A percentile compares a stretch with the other conserved stretches of the same genome.
Conservation (phyloP, 345 rosid species). For the Conringia planisiliqua region DNA sequence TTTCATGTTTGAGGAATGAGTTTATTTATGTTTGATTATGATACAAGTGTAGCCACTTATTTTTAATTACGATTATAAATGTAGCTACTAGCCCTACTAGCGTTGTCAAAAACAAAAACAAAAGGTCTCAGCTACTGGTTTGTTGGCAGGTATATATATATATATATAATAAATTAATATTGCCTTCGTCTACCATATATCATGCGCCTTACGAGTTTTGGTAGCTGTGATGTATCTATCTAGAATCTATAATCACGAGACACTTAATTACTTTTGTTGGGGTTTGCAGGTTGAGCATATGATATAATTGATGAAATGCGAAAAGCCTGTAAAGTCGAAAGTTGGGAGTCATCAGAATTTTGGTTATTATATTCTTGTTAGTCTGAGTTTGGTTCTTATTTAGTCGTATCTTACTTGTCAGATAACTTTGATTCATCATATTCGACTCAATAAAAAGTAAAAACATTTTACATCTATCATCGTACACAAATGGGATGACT, state of each 20-base stretch:
- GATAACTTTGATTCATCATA: background rate
- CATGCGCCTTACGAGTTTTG: background rate
- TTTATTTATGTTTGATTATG: background rate
- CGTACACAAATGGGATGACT: background rate
- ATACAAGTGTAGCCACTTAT: background rate
- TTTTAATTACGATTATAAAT: background rate
- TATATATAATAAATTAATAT: background rate
- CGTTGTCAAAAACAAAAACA: background rate
- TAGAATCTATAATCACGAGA: constrained; percentile 7
- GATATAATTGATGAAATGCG: background rate
- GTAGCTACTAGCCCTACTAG: background rate
- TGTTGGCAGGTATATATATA: too few species aligned
- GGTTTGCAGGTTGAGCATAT: background rate
- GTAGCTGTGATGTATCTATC: background rate
- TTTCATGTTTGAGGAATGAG: background rate
- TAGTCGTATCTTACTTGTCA: background rate
- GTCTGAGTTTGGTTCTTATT: background rate
- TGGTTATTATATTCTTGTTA: background rate
- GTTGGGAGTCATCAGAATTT: background rate
- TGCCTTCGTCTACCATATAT: background rate
- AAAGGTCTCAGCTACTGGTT: background rate
- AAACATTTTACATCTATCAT: background rate
- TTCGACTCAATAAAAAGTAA: background rate
- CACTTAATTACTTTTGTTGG: background rate
- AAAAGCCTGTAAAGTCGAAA: background rate